Evolutionary conservation across 495 filamentous ascomycete species (phyloP).

Genomic region (Podospora anserina): DNA sequence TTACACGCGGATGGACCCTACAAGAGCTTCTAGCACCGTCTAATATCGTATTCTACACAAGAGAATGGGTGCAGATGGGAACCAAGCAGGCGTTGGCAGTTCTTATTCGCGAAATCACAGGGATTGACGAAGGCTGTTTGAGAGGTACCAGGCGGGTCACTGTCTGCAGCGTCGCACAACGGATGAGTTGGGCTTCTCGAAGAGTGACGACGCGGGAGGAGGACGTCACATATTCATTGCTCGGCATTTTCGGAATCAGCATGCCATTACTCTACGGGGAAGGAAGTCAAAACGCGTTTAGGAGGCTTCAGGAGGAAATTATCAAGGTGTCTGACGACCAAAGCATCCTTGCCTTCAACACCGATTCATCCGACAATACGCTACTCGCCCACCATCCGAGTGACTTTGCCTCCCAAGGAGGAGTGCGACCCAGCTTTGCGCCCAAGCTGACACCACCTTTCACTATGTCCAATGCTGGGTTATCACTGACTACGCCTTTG

Average conservation of each 20-base stretch:
- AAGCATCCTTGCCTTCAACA: conserved; percentile 32
- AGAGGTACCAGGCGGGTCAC: not conserved
- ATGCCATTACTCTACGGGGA: conserved; percentile 40
- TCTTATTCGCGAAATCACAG: not conserved
- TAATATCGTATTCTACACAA: too few species aligned
- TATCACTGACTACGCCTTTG: conserved; percentile 26
- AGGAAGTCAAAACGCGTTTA: conserved; percentile 30
- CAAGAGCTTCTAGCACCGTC: conserved; percentile 24
- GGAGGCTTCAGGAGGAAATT: conserved; percentile 32
- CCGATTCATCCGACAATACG: conserved; percentile 2
- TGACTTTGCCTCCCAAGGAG: conserved; percentile 12
- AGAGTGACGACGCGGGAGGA: conserved; percentile 32
- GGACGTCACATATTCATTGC: conserved; percentile 37
- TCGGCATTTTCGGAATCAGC: conserved; percentile 35
- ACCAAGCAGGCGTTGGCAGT: not conserved
- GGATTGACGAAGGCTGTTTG: not conserved
- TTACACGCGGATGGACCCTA: conserved; percentile 38
- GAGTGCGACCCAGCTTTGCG: conserved; percentile 18
- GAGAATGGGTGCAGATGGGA: conserved; percentile 21
- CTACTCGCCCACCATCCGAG: conserved; percentile 27
- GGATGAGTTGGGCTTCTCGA: conserved; percentile 34
- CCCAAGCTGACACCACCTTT: conserved; percentile 23
- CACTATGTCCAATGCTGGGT: conserved; percentile 29
- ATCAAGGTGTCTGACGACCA: conserved; percentile 22
- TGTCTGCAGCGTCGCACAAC: conserved; percentile 13